These are phyloP conservation scores for Globisporangium iwayamae DNA, from an alignment of 352 stramenopile species.

Conservation along the genomic window DNA sequence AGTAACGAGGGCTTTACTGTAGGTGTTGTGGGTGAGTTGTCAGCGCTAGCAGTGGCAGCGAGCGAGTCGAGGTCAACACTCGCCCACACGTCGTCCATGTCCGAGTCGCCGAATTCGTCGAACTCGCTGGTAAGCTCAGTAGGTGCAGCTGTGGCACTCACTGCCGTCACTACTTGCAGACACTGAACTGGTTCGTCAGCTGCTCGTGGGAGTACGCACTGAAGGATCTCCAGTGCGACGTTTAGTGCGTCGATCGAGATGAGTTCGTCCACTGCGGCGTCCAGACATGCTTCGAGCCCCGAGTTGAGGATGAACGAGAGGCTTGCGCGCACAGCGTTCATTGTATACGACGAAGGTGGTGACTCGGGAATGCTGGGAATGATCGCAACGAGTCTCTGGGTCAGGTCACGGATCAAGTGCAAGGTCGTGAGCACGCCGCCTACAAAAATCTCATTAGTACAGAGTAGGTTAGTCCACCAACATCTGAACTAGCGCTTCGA, in stretches of 20 bases:
- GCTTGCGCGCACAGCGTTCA: conserved; percentile 31
- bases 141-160: not conserved
- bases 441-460: conserved; percentile 11
- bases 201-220: conserved; percentile 34
- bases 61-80: conserved; percentile 39
- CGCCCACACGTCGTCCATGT: conserved; percentile 38
- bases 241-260: conserved; percentile 33
- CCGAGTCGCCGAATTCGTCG: conserved; percentile 44
- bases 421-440: conserved; percentile 33
- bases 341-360: conserved; percentile 15
- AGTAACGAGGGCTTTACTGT: conserved; percentile 10
- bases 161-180: conserved; percentile 7
- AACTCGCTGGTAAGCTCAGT: conserved; percentile 17
- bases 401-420: conserved; percentile 44
- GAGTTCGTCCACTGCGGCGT: conserved; percentile 29
- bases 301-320: conserved; percentile 37
- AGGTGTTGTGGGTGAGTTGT: not conserved
- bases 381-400: conserved; percentile 23
- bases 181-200: conserved; percentile 27
- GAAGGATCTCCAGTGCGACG: conserved; percentile 52
- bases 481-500: too few relatives aligned
- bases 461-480: not conserved
- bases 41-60: conserved; percentile 5
- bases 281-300: conserved; percentile 45
- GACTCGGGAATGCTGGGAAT: conserved; percentile 16